phyloP scores from a whole-genome alignment of 176 grass and related monocot species.

The Eleusine coracana region DNA sequence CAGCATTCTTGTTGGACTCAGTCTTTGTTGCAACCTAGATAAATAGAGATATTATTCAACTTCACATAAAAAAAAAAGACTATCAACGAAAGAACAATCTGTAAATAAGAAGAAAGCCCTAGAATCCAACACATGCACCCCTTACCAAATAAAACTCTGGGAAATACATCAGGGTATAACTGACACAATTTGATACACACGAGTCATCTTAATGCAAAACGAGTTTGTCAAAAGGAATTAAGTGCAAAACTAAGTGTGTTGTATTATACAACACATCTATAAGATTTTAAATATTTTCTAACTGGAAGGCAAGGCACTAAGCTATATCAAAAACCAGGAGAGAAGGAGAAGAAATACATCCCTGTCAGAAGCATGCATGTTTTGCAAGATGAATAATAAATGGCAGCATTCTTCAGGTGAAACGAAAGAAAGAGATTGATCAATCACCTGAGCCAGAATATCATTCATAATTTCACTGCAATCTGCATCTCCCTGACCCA shows the following conservation, averaged over 20 bases:
- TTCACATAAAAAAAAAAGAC: background rate
- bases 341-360: conserved; percentile 5
- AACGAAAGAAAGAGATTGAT: conserved; percentile 23
- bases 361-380: conserved; percentile 13
- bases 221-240: background rate
- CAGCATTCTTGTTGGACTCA: conserved; percentile 94
- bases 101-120: background rate
- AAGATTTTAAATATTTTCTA: no score
- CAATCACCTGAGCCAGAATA: conserved; percentile 93
- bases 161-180: background rate
- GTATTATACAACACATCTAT: background rate
- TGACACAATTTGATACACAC: conserved; percentile 9
- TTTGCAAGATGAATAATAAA: conserved; percentile 27
- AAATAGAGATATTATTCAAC: conserved; percentile 16
- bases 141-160: background rate
- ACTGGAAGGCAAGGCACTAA: background rate
- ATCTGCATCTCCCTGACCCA: conserved; percentile 92
- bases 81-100: background rate
- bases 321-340: conserved; percentile 11
- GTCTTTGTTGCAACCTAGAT: conserved; percentile 90
- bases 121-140: conserved; percentile 25
- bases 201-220: conserved; percentile 1
- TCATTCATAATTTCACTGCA: conserved; percentile 97
- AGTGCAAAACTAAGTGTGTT: conserved; percentile 1
- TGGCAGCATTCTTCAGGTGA: background rate